These are phyloP conservation scores for Helotiales sp. DNA, from an alignment of 2,329 filamentous ascomycete species.

Conservation along the genomic window DNA sequence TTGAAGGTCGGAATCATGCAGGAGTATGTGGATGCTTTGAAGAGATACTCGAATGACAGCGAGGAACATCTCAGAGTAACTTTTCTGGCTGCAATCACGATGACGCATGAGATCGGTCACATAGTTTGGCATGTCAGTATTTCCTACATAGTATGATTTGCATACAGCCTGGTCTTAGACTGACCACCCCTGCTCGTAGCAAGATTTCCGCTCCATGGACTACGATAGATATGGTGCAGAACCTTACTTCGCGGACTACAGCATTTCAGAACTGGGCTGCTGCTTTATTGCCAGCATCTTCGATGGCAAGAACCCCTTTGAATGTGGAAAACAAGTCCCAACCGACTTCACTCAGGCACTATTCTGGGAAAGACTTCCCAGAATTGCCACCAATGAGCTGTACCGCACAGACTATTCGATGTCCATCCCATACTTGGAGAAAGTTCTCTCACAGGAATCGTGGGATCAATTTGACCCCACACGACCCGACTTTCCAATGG, in stretches of 20 bases:
- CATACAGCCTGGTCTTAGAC: too few relatives aligned
- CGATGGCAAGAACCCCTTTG: conserved; percentile 28
- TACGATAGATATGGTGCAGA: conserved; percentile 22
- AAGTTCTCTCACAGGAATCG: conserved; percentile 8
- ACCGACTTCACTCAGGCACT: conserved; percentile 15
- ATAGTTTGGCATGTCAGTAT: conserved; percentile 28
- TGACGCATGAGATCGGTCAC: conserved; percentile 40
- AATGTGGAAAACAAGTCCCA: conserved; percentile 5
- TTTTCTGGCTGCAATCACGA: conserved; percentile 38
- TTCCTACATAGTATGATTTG: too few relatives aligned
- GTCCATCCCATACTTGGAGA: conserved; percentile 10
- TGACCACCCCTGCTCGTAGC: too few relatives aligned
- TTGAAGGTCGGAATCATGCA: conserved; percentile 34
- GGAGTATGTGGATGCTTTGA: conserved; percentile 34
- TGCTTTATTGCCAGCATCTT: conserved; percentile 37
- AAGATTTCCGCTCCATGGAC: conserved; percentile 31
- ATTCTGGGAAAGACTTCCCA: conserved; percentile 1
- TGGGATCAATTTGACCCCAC: conserved; percentile 14
- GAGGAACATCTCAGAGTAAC: conserved; percentile 32
- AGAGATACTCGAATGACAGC: conserved; percentile 12
- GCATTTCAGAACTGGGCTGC: conserved; percentile 32
- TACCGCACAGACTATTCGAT: conserved; percentile 16
- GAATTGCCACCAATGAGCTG: neutral
- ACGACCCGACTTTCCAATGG: neutral
- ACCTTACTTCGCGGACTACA: conserved; percentile 32